phyloP scores from a whole-genome alignment of 2,329 filamentous ascomycete species.

The Exophiala sp. region DNA sequence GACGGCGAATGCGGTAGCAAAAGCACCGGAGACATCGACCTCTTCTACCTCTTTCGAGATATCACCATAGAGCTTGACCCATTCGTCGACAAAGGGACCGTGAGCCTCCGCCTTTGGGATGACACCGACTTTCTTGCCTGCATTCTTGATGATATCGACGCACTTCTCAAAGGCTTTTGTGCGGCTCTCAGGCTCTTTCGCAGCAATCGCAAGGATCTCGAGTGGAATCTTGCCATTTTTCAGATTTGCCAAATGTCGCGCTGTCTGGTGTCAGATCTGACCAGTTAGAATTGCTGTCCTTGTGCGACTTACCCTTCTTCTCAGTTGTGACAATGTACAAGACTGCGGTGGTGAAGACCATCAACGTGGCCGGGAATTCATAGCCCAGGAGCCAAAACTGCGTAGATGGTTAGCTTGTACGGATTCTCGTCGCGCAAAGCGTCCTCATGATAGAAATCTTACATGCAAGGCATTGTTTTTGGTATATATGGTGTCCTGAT shows the following conservation, averaged over 20 bases:
- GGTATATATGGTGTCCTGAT: constrained; percentile 76
- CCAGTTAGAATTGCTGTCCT: constrained; percentile 19
- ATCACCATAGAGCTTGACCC: constrained; percentile 78
- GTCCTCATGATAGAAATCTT: constrained; percentile 38
- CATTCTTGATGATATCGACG: constrained; percentile 77
- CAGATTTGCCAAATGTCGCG: constrained; percentile 86
- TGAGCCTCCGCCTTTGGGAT: constrained; percentile 78
- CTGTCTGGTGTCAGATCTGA: constrained; percentile 49
- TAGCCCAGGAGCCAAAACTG: constrained; percentile 98
- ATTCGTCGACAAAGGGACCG: constrained; percentile 92
- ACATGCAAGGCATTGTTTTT: constrained; percentile 98
- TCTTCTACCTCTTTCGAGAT: constrained; percentile 83
- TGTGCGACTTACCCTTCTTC: constrained; percentile 73
- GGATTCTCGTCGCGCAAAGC: background rate
- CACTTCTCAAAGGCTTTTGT: constrained; percentile 84
- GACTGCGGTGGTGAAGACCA: constrained; percentile 83
- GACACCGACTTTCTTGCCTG: constrained; percentile 87
- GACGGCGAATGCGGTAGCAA: constrained; percentile 83
- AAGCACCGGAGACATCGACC: constrained; percentile 76
- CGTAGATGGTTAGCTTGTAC: constrained; percentile 5
- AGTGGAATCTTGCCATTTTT: constrained; percentile 90
- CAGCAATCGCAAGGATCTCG: constrained; percentile 77
- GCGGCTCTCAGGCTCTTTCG: constrained; percentile 89
- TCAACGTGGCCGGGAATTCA: constrained; percentile 93
- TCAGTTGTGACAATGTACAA: constrained; percentile 92